These are phyloP conservation scores for Ganoderma lingzhi DNA, from an alignment of 1,284 basidiomycete genomes.

Conservation along the genomic window DNA sequence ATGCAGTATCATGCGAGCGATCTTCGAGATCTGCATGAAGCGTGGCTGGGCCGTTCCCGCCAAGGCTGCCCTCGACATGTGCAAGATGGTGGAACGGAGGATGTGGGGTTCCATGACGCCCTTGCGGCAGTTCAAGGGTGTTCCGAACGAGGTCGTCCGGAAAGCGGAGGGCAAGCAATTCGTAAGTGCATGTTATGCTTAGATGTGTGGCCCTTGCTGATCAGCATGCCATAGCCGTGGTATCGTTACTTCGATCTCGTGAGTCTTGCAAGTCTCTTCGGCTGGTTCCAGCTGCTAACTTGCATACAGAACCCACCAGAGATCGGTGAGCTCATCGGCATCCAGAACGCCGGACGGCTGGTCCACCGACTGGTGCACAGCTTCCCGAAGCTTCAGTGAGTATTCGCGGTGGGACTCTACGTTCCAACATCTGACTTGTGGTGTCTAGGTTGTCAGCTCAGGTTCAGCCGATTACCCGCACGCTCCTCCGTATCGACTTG, in stretches of 20 bases:
- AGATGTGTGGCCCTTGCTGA: constrained; percentile 6
- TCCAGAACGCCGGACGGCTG: constrained; percentile 90
- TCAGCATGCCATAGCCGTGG: constrained; percentile 72
- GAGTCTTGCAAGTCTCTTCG: constrained; percentile 27
- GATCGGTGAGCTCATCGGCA: constrained; percentile 93
- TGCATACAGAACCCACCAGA: constrained; percentile 72
- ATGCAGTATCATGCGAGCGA: constrained; percentile 89
- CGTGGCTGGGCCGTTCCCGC: constrained; percentile 98
- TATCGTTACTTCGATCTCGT: constrained; percentile 94
- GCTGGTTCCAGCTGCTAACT: constrained; percentile 4
- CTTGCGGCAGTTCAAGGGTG: constrained; percentile 92
- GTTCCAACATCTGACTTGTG: not conserved
- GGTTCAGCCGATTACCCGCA: constrained; percentile 93
- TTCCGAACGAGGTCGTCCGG: constrained; percentile 87
- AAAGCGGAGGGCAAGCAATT: constrained; percentile 99
- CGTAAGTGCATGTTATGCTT: constrained; percentile 52
- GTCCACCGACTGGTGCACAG: constrained; percentile 96
- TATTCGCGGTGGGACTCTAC: constrained; percentile 30
- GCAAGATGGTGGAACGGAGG: constrained; percentile 95
- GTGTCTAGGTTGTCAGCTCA: constrained; percentile 83
- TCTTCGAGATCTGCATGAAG: constrained; percentile 98
- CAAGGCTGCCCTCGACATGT: constrained; percentile 90
- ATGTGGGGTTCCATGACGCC: constrained; percentile 99
- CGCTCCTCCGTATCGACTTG: constrained; percentile 87
- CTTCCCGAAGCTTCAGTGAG: constrained; percentile 94